Evolutionary conservation across 345 rosid genomes (phyloP), one percentile per base, ranked within the genome.

Genomic region (Tarenaya hassleriana): DNA sequence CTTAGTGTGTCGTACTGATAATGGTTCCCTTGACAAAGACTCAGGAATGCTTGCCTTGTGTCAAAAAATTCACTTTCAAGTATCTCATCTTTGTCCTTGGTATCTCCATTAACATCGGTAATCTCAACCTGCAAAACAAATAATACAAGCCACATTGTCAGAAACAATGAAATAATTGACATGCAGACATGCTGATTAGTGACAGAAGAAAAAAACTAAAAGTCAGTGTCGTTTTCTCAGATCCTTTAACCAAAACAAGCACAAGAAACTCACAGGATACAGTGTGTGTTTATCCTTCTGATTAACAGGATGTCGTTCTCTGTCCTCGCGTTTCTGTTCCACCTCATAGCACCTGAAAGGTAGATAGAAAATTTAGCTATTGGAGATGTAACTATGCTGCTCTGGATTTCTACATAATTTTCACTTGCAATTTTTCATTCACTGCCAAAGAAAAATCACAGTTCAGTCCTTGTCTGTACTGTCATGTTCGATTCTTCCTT

Each of bases 11-110:
- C 99, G 73, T 88, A 94, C 66, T 94, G 99, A 71, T 94, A 94
- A 74, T 94, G 99, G 71, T 94, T 94, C 55, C 94, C 99, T 70
- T 94, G 95, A 71, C 99, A 94, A 35, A 94, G 88, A 82, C 97
- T 94, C 69, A 94, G 70, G 69, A 94, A 94, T 52, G 97, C 95
- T 66, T 94, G 97, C 63, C 99, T 88, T 10, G 97, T 88, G 48
- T 94, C 97, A 52, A 94, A 94, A 69, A 88, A 85, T 59, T 94
- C 97, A 66, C 94, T 85, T 75, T 94, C 97, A 27, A 94, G 95
- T 63, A 94, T 88, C 70, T 88, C 99, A 67, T 94, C 99, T 75
- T 59, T 78, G 70, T 94, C 99, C 69, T 74, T 88, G 17, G 94
- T 88, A 57, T 94, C 99, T 31, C 48, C 69, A 34, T 88, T 78